Evolutionary conservation across 495 filamentous ascomycete species (phyloP).

Genomic region (Trichoderma asperelloides): DNA sequence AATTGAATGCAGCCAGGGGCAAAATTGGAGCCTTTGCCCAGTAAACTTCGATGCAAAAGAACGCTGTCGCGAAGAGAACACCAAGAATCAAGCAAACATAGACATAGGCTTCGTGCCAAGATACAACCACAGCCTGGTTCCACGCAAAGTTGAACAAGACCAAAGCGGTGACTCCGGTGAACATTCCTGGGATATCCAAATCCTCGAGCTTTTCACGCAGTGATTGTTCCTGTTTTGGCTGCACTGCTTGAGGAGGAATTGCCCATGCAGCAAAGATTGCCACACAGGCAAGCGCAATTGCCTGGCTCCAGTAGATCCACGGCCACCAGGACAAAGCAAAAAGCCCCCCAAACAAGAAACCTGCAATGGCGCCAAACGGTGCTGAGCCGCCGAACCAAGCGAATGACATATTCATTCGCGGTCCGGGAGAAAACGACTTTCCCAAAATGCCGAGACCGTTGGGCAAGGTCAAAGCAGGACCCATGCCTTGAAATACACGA

Average conservation of each 20-base stretch:
- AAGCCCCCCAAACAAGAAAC: not conserved
- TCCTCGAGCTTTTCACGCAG: not conserved
- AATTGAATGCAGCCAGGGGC: conserved; percentile 39
- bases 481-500: conserved; percentile 55
- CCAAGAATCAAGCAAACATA: conserved; percentile 49
- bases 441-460: conserved; percentile 56
- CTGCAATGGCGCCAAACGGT: conserved; percentile 40
- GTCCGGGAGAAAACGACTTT: conserved; percentile 39
- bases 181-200: conserved; percentile 43
- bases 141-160: conserved; percentile 51
- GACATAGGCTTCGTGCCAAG: conserved; percentile 46
- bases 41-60: conserved; percentile 41
- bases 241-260: not conserved
- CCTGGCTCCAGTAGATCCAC: not conserved
- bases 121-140: conserved; percentile 52
- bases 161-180: conserved; percentile 44
- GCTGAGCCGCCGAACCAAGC: conserved; percentile 53
- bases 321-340: not conserved
- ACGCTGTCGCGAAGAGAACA: conserved; percentile 37
- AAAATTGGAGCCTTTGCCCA: conserved; percentile 42
- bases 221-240: not conserved
- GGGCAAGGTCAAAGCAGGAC: conserved; percentile 51
- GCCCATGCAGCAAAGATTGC: not conserved
- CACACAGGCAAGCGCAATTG: not conserved
- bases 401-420: conserved; percentile 50